Evolutionary conservation across 768 basidiomycete species (phyloP).

Genomic region (Tricholomella constricta): DNA sequence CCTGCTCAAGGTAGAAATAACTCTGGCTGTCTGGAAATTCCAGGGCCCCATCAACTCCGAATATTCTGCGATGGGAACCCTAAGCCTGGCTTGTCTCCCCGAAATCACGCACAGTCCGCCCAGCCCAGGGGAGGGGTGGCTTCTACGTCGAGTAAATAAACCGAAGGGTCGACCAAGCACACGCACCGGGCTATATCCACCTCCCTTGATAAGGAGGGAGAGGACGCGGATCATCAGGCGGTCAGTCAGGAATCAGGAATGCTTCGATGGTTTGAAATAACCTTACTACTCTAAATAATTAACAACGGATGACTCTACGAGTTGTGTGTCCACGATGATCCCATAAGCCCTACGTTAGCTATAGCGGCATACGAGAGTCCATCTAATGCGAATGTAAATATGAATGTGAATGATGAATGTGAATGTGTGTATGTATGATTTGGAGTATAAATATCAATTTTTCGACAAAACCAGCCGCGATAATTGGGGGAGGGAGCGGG

Average conservation of each 20-base stretch:
- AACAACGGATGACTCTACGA: slow-evolving; percentile 1
- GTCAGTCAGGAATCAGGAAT: too few species aligned
- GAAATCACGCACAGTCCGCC: neutral
- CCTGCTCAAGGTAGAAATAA: neutral
- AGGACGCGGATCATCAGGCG: neutral
- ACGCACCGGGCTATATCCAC: slow-evolving; percentile 2
- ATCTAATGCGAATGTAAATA: slow-evolving; percentile 2
- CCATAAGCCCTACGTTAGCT: too few species aligned
- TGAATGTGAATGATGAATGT: too few species aligned
- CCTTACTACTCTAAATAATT: neutral
- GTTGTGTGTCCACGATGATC: neutral
- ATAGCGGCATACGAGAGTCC: neutral
- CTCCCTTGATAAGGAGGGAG: neutral
- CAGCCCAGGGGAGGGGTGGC: neutral
- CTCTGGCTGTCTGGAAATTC: too few species aligned
- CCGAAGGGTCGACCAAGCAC: slow-evolving; percentile 9
- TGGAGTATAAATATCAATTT: slow-evolving; percentile 5
- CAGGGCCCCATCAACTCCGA: too few species aligned
- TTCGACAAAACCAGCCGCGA: too few species aligned
- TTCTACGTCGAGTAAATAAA: slow-evolving; percentile 7
- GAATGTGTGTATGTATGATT: neutral
- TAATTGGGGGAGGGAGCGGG: too few species aligned
- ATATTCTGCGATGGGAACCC: neutral
- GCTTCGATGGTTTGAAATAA: slow-evolving; percentile 2
- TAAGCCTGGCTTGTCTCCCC: neutral